Conservation (phyloP, 1,139 yeast species). For the Diutina rugosa region DNA sequence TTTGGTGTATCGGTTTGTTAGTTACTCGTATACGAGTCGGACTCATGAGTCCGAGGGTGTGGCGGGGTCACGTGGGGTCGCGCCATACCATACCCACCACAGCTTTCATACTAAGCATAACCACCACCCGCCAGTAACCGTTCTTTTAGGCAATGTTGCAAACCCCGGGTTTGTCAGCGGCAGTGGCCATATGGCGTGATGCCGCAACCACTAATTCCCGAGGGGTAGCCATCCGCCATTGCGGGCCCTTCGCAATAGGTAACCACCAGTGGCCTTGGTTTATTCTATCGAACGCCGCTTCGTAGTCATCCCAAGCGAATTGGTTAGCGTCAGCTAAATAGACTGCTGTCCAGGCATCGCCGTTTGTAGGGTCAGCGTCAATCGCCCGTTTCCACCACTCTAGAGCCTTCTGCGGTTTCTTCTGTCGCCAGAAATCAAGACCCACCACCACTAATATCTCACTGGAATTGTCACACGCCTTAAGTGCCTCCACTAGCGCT, state of each 20-base stretch:
- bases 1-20: no score
- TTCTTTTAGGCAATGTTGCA: no score
- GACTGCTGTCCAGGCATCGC: slow-evolving; percentile 73
- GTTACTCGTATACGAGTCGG: not conserved
- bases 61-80: not conserved
- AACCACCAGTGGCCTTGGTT: not conserved
- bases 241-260: not conserved
- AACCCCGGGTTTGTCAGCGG: not conserved
- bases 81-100: not conserved
- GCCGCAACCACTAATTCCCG: not conserved
- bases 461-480: slow-evolving; percentile 48
- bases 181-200: not conserved
- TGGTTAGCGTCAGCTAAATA: slow-evolving; percentile 19
- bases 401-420: slow-evolving; percentile 50
- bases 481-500: slow-evolving; percentile 61
- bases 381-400: slow-evolving; percentile 71
- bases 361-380: slow-evolving; percentile 39
- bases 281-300: not conserved
- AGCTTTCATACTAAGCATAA: not conserved
- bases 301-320: not conserved
- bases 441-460: slow-evolving; percentile 55
- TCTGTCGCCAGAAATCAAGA: slow-evolving; percentile 52
- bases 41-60: not conserved
- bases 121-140: not conserved
- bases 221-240: not conserved